Evolutionary conservation across 805 yeast species (phyloP), one percentile per base, ranked within the genome.

Genomic region (Gaillardinia entomophila): DNA sequence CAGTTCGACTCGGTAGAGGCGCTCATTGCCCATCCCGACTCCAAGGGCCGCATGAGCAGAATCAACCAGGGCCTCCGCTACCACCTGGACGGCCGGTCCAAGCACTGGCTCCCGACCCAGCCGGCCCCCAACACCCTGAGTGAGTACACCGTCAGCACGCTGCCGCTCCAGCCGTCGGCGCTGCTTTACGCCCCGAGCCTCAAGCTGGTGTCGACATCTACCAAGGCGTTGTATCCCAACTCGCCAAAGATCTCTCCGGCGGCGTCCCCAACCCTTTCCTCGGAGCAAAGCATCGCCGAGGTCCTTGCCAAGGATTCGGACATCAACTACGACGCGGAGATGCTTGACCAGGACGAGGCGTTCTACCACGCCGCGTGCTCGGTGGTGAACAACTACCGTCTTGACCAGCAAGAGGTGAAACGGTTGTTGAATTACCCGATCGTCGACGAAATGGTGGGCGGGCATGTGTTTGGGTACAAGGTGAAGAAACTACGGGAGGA

Each of bases 31-130:
- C 88, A 79, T 42, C 86, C 88, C 1, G 70, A 71, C n/a, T 71
- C 84, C 1, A 62, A 64, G 12, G 75, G 82, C 3, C 65, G 80
- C 40, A 69, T 72, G 68, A 79, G 79, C 29, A 70, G 94, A 38
- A 73, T 90, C 32, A 77, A 79, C 39, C 82, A 86, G 37, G 99
- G 99, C 0, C 55, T 89, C 35, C 59, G 99, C 27, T 87, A 85
- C 53, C 75, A 78, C 18, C 73, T 78, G 31, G 82, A 84, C 26
- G 97, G 97, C 0, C 71, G 74, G 29, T 76, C 75, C 10, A 85
- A 82, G 43, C 88, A 88, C 55, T 92, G 97, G 97, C 61, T 89
- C 6, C 48, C 53, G 1, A 46, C 34, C 7, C 16, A 8, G 13
- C 53, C 57, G 2, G 33, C 27, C 33, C 46, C 16, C 34, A 38